Evolutionary conservation across 108 stramenopile genomes (phyloP).

Genomic region (Aureococcus anophagefferens): DNA sequence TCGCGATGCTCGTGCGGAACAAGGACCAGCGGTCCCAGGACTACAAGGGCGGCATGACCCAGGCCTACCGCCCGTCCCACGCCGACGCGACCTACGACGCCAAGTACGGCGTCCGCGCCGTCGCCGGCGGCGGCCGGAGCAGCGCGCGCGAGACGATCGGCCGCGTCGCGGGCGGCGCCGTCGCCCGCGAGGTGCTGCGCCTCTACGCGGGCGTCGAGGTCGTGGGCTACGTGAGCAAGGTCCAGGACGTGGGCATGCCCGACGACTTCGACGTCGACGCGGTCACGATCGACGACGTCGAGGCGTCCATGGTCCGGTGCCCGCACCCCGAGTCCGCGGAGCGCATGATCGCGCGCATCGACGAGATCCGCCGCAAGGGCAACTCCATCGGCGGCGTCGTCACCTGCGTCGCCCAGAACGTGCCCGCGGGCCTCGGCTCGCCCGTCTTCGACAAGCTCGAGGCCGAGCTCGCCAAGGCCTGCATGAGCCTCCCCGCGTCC

Average conservation of each 20-base stretch:
- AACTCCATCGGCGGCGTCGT: conserved; percentile 97
- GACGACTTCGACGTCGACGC: conserved; percentile 63
- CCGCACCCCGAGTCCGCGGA: conserved; percentile 72
- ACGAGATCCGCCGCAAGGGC: conserved; percentile 78
- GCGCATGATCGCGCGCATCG: conserved; percentile 82
- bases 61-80: conserved; percentile 91
- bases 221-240: conserved; percentile 79
- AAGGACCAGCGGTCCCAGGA: conserved; percentile 79
- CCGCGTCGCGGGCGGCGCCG: conserved; percentile 94
- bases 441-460: conserved; percentile 99
- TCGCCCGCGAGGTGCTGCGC: conserved; percentile 82
- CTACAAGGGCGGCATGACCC: conserved; percentile 89
- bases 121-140: conserved; percentile 89
- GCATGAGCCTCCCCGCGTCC: conserved; percentile 96
- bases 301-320: conserved; percentile 90
- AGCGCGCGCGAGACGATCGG: conserved; percentile 97
- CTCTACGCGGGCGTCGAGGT: conserved; percentile 79
- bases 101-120: conserved; percentile 94
- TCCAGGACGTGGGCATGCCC: conserved; percentile 66
- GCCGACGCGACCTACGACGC: conserved; percentile 97
- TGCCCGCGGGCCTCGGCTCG: conserved; percentile 85
- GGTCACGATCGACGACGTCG: conserved; percentile 86
- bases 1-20: conserved; percentile 91
- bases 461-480: conserved; percentile 96
- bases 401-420: conserved; percentile 79